Evolutionary conservation across 352 stramenopile genomes (phyloP), one percentile per base, ranked within the genome.

Genomic region (Phytophthora hybrid): DNA sequence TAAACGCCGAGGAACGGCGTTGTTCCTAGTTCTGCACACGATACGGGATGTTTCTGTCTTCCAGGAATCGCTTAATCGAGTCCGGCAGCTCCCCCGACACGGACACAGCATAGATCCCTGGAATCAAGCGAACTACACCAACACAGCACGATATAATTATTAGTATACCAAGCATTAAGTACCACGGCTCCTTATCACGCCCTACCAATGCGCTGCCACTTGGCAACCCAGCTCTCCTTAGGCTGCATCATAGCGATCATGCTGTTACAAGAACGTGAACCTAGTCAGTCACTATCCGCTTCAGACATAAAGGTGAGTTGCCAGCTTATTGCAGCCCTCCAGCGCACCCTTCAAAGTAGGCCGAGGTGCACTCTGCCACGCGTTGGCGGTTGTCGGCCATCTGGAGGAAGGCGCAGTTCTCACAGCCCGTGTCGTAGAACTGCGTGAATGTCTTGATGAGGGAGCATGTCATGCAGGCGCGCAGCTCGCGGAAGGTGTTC

Each of bases 181-280:
- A 49, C 2, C 29, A 47, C 41, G 49, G n/a, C 29, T 4, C 10
- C n/a, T 9, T 47, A 18, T 34, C 26, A 34, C 10, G 14, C 31
- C 26, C 18, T 62, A 94, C 88, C 90, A 41, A 97, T 94, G 54
- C 90, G 88, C 69, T 94, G 88, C 90, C 90, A 97, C 76, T 97
- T 97, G 66, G 90, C 90, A 39, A 97, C 90, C 90, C 90, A 97
- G 77, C 90, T 97, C 69, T 95, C 88, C 77, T 93, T 93, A 26
- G 90, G 90, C 65, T 93, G 83, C 88, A 97, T 95, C 88, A 97
- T 95, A 58, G 90, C 88, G 59, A 97, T 93, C 86, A 94, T 94
- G n/a, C 86, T 93, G 62, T 16, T 10, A 62, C 21, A 75, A 46
- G 29, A 67, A 37, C 58, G 63, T 19, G 51, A 7, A 32, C 6